Percentiles rank a stretch among this genome's conserved stretches.
Conservation (phyloP, 2,329 filamentous ascomycete species). For the Didymella pomorum region DNA sequence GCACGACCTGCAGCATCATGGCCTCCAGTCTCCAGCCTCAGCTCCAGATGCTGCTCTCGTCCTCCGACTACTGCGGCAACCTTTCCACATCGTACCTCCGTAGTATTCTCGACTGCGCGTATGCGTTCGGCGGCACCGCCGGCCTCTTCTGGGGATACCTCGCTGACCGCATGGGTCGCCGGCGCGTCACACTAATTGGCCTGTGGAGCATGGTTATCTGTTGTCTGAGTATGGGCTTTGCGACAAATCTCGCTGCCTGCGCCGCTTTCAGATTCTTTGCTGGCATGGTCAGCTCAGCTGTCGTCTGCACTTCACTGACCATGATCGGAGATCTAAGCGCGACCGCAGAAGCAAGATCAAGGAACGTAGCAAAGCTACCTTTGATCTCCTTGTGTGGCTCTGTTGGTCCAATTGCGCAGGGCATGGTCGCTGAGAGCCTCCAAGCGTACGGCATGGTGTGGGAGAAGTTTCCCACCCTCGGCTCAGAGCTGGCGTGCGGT, state of each 20-base stretch:
- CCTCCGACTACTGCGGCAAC: conserved; percentile 55
- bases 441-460: conserved; percentile 54
- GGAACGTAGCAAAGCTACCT: conserved; percentile 55
- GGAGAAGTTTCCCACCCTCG: conserved; percentile 54
- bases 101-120: conserved; percentile 59
- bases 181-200: conserved; percentile 56
- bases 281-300: conserved; percentile 55
- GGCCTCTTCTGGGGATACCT: conserved; percentile 57
- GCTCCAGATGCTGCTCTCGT: conserved; percentile 56
- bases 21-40: conserved; percentile 58
- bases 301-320: conserved; percentile 55
- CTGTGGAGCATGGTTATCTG: conserved; percentile 55
- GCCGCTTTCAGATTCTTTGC: conserved; percentile 55
- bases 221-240: conserved; percentile 58
- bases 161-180: conserved; percentile 54
- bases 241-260: conserved; percentile 53
- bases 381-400: conserved; percentile 56
- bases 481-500: conserved; percentile 56
- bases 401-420: conserved; percentile 55
- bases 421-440: conserved; percentile 53
- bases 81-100: conserved; percentile 57
- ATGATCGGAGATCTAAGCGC: conserved; percentile 58
- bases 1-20: conserved; percentile 51
- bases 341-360: conserved; percentile 48
- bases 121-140: conserved; percentile 56